Conservation (phyloP, 75 land plant genomes). For the Pinus taeda region DNA sequence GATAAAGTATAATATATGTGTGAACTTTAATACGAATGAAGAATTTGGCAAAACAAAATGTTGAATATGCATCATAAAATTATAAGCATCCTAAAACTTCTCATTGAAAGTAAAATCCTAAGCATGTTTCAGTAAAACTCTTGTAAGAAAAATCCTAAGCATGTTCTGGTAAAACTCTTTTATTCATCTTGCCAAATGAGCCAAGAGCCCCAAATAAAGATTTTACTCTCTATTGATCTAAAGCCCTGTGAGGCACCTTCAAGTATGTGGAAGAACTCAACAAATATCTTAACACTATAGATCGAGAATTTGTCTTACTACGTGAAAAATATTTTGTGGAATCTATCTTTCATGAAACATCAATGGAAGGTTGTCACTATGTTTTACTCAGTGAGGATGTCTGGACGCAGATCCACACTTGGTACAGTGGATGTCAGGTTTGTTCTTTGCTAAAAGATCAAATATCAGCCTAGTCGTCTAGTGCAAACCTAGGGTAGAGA, state of each 20-base stretch:
- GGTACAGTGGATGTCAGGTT: constrained; percentile 23
- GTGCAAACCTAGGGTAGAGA: not conserved
- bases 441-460: too few species aligned
- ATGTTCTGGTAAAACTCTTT: too few species aligned
- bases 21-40: too few species aligned
- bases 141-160: too few species aligned
- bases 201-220: constrained; percentile 5
- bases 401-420: constrained; percentile 62
- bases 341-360: constrained; percentile 23
- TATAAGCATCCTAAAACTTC: too few species aligned
- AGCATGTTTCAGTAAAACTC: too few species aligned
- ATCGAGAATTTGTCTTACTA: constrained; percentile 50
- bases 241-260: not conserved
- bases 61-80: too few species aligned
- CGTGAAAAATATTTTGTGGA: constrained; percentile 16
- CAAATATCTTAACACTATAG: constrained; percentile 61
- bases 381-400: constrained; percentile 52
- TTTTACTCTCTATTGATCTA: not conserved
- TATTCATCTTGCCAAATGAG: not conserved
- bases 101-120: too few species aligned
- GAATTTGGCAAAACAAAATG: too few species aligned
- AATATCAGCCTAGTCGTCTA: too few species aligned
- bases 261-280: constrained; percentile 46
- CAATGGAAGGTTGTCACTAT: constrained; percentile 45
- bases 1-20: too few species aligned